Conservation (phyloP, 495 filamentous ascomycete species). For the Lindgomyces ingoldianus region DNA sequence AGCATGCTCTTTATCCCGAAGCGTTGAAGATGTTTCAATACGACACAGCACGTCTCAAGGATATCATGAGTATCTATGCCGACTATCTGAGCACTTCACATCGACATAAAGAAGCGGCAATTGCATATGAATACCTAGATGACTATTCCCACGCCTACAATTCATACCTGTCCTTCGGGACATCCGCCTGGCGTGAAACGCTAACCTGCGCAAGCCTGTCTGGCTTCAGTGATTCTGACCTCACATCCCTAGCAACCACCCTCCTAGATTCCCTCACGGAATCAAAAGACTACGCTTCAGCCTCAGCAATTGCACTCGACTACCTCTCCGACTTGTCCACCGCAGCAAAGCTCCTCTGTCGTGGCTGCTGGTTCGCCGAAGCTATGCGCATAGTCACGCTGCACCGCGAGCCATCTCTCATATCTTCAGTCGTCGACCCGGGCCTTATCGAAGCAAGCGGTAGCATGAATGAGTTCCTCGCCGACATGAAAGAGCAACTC, state of each 20-base stretch:
- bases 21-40: constrained; percentile 86
- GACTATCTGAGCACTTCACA: constrained; percentile 71
- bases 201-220: constrained; percentile 73
- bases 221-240: constrained; percentile 56
- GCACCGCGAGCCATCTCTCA: constrained; percentile 50
- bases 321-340: constrained; percentile 69
- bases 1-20: constrained; percentile 74
- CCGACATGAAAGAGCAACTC: constrained; percentile 86
- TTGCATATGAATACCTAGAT: constrained; percentile 82
- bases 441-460: constrained; percentile 77
- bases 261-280: constrained; percentile 75
- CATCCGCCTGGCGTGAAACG: constrained; percentile 82
- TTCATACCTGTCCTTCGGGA: constrained; percentile 73
- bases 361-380: constrained; percentile 79
- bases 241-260: constrained; percentile 62
- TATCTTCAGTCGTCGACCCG: constrained; percentile 66
- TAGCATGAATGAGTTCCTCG: constrained; percentile 79
- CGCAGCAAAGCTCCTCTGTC: constrained; percentile 73
- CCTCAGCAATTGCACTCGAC: constrained; percentile 77
- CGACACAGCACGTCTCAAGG: constrained; percentile 59
- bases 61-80: constrained; percentile 75
- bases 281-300: constrained; percentile 75
- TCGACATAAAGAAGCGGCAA: constrained; percentile 78
- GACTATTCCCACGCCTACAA: constrained; percentile 66
- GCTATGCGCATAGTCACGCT: constrained; percentile 70